These are phyloP conservation scores for Gastroboletus turbinatus DNA, from an alignment of 1,284 basidiomycete species.

Conservation along the genomic window DNA sequence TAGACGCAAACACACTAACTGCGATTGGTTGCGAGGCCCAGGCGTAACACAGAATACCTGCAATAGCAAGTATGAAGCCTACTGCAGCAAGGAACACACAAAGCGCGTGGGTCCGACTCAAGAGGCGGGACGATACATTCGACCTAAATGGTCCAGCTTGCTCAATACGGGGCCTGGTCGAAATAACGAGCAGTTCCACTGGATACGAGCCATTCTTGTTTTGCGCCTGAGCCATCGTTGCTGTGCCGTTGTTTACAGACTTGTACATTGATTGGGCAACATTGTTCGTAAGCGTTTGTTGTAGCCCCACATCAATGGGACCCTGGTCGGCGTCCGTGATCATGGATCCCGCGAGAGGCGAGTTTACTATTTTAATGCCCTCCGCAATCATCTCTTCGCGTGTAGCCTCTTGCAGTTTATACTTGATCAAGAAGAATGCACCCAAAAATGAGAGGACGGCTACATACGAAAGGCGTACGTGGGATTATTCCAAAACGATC, in stretches of 20 bases:
- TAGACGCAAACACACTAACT: constrained; percentile 44
- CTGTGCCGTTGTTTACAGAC: background rate
- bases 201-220: background rate
- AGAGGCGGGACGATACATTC: constrained; percentile 42
- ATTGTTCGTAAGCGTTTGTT: background rate
- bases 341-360: constrained; percentile 14
- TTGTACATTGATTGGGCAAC: background rate
- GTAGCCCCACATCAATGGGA: background rate
- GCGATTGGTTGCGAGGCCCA: constrained; percentile 47
- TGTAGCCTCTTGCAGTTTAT: constrained; percentile 52
- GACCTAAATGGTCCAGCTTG: constrained; percentile 40
- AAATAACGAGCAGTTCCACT: constrained; percentile 33
- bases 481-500: background rate
- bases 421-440: constrained; percentile 56
- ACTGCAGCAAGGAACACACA: constrained; percentile 47
- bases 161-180: constrained; percentile 46
- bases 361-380: constrained; percentile 20
- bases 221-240: background rate
- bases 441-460: constrained; percentile 59
- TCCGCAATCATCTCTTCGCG: constrained; percentile 39
- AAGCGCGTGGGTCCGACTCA: constrained; percentile 49
- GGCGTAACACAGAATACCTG: constrained; percentile 50
- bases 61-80: constrained; percentile 52
- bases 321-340: constrained; percentile 18
- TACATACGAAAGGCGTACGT: constrained; percentile 11